These are phyloP conservation scores for Anastatica hierochuntica DNA, from an alignment of 345 rosid genomes.

Conservation along the genomic window DNA sequence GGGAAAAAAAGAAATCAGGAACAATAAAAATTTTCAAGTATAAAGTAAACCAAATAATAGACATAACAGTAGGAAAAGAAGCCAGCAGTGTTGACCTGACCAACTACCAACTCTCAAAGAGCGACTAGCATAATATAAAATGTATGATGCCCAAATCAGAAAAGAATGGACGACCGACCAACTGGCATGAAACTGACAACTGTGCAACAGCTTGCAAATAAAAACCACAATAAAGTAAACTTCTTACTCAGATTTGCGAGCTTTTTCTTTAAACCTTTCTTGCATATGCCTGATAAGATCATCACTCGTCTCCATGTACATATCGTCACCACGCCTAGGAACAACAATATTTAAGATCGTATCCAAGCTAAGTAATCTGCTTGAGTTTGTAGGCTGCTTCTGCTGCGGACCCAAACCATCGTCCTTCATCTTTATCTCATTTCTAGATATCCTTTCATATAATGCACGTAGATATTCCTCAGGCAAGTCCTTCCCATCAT, in stretches of 20 bases:
- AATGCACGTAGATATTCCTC: constrained; percentile 88
- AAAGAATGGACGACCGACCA: constrained; percentile 4
- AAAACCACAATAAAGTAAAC: constrained; percentile 8
- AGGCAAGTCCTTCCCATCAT: constrained; percentile 93
- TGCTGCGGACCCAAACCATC: constrained; percentile 76
- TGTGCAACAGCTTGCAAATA: constrained; percentile 8
- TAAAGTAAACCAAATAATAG: background rate
- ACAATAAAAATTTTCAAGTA: background rate
- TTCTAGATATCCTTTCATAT: constrained; percentile 83
- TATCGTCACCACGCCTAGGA: constrained; percentile 80
- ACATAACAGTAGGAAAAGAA: background rate
- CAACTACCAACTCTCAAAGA: constrained; percentile 4
- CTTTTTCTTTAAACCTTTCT: constrained; percentile 95
- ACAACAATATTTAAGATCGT: constrained; percentile 92
- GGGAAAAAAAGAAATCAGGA: constrained; percentile 24
- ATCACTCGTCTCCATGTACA: constrained; percentile 82
- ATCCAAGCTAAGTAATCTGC: constrained; percentile 81
- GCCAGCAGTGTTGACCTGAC: background rate
- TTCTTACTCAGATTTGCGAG: constrained; percentile 97
- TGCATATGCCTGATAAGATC: constrained; percentile 97
- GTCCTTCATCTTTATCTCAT: constrained; percentile 97
- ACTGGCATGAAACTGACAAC: constrained; percentile 7
- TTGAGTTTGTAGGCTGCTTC: constrained; percentile 65
- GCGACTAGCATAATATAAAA: constrained; percentile 4
- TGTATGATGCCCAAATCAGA: constrained; percentile 11